phyloP scores from a whole-genome alignment of 805 yeast species.

The Ogataea methanolica region DNA sequence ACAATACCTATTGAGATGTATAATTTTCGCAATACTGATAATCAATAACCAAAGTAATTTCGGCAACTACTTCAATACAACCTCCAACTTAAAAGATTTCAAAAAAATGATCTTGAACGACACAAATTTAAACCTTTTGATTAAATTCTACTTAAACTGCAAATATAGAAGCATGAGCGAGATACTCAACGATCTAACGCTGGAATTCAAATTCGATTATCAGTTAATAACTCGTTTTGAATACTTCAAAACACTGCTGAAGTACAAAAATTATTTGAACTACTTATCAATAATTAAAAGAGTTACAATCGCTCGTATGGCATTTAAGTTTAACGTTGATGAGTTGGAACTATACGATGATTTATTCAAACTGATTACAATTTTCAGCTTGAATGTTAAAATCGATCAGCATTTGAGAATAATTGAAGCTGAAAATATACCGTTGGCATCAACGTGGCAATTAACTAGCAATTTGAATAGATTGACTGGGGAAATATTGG shows the following conservation, averaged over 20 bases:
- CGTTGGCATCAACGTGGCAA: background rate
- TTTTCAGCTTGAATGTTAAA: slow-evolving; percentile 23
- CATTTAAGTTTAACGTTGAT: slow-evolving; percentile 16
- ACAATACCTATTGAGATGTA: slow-evolving; percentile 14
- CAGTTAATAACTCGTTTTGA: slow-evolving; percentile 23
- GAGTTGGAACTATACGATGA: slow-evolving; percentile 11
- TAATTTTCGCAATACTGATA: slow-evolving; percentile 18
- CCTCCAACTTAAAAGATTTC: slow-evolving; percentile 11
- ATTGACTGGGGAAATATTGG: slow-evolving; percentile 9
- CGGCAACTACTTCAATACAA: slow-evolving; percentile 7
- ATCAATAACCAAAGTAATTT: slow-evolving; percentile 9
- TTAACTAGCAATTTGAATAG: slow-evolving; percentile 4
- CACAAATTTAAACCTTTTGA: slow-evolving; percentile 16
- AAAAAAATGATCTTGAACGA: slow-evolving; percentile 20
- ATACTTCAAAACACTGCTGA: slow-evolving; percentile 20
- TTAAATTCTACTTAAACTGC: slow-evolving; percentile 22
- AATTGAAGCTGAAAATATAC: slow-evolving; percentile 8
- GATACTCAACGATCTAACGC: slow-evolving; percentile 6
- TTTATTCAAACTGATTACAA: slow-evolving; percentile 15
- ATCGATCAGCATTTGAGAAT: slow-evolving; percentile 14
- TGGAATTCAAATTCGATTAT: slow-evolving; percentile 15
- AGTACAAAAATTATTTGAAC: slow-evolving; percentile 27
- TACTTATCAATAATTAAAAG: slow-evolving; percentile 30
- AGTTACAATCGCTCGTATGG: slow-evolving; percentile 19
- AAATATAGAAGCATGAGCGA: slow-evolving; percentile 20